Base-by-base conservation (phyloP, 1,284 basidiomycete species). In the Naganishia sp. region DNA sequence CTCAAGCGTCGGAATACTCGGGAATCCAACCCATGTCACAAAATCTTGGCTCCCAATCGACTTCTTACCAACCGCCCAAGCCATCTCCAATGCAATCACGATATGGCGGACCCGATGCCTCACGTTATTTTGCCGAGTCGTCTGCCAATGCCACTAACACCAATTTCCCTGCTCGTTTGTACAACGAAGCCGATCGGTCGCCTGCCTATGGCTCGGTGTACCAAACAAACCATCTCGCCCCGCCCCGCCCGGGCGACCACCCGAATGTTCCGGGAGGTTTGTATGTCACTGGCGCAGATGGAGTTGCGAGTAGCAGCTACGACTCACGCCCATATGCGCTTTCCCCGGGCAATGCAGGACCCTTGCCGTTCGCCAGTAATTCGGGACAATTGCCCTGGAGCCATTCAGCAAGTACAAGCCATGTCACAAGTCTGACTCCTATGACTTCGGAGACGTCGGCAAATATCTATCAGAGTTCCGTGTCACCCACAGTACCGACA, bases 401-500 rank as follows among this genome's bases (percentile, higher is more conserved):
- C 7, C 58, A 50, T 21, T 45, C 56, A 39, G 35, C 28, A 9
- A 47, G 50, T 28, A 42, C 49, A 6, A 31, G 42, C n/a, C 47
- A 50, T 32, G 2, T 39, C 3, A 39, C 35, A 39, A 41, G 41
- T 21, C 35, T 61, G 17, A 47, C 47, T 3, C 25, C 31, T 6
- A 61, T 61, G 58, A 15, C 39, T 17, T 23, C 41, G 15, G 47
- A 61, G 28, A 47, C 47, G 42, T 23, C 58, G 4, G 35, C 49
- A 23, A 21, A 31, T 6, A 15, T 28, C 18, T 61, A 61, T n/a
- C 58, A 61, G 23, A 51, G 47, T 32, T 61, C 58, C 3, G 58
- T 61, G 31, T 61, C 58, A 39, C 58, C 58, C 2, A 47, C 50
- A 18, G 50, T 61, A 9, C 39, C 58, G 6, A 61, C 58, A 21